Evolutionary conservation across 2,329 filamentous ascomycete genomes (phyloP), one percentile per base, ranked within the genome.

Genomic region (Daldinia eschscholtzii): DNA sequence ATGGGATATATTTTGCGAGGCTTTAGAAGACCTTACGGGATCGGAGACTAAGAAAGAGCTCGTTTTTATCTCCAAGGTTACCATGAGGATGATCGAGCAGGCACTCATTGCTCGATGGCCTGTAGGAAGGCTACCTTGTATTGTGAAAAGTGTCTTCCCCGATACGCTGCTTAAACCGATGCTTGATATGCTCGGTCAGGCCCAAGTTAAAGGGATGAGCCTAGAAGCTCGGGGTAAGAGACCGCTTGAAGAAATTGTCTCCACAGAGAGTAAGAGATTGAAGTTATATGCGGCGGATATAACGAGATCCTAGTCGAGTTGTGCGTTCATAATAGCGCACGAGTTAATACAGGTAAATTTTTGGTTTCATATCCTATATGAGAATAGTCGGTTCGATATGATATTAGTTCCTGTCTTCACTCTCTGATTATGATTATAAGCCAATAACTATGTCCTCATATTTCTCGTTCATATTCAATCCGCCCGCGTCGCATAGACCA

Each of bases 401-500:
- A 48, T 23, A 30, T 50, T 30, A 50, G 23, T 50, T 30, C 28
- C 9, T 30, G 3, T 50, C 46, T 50, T 48, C 26, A 18, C 33
- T 28, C 48, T 59, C 26, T 44, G 44, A 58, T 60, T n/a, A 30
- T 15, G 20, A 44, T 57, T 57, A 30, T 44, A 13, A 28, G 37
- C 18, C 10, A 44, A 13, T 28, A 33, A 33, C 30, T 37, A 13
- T 64, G n/a, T 39, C 20, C 62, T 48, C 57, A 6, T 50, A 37
- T 20, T 46, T 44, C 50, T 60, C 57, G 33, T 56, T 33, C n/a
- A 46, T 35, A 33, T n/a, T 35, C 39, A 18, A 48, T 41, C 20
- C 28, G 20, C 42, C 52, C 33, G 26, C 42, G 50, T 65, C 57
- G 33, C 20, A 50, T 57, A 56, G 23, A 26, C 15, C 23, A 57